These are phyloP conservation scores for Spizellomyces punctatus DNA, from an alignment of 192 early-diverging fungal genomes.

Conservation along the genomic window DNA sequence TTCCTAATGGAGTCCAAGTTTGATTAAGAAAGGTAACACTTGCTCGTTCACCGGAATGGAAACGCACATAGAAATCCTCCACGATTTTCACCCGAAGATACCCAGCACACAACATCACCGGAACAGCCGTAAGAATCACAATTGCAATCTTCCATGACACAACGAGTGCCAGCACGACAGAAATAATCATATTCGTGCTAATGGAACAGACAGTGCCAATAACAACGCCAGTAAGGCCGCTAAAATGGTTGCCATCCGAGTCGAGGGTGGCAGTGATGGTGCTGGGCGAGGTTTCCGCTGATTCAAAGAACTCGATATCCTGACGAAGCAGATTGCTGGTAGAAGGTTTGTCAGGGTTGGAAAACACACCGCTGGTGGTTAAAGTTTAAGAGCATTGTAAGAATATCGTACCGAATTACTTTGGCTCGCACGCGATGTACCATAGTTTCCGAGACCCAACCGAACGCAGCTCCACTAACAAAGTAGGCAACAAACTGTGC, in stretches of 20 bases:
- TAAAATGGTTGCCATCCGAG: slow-evolving; percentile 64
- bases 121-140: slow-evolving; percentile 65
- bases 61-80: not conserved
- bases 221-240: slow-evolving; percentile 55
- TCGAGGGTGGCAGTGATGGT: slow-evolving; percentile 76
- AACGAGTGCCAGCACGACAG: slow-evolving; percentile 65
- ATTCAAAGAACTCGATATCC: slow-evolving; percentile 34
- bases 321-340: too few species aligned
- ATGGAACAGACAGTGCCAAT: slow-evolving; percentile 56
- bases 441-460: too few species aligned
- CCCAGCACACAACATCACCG: slow-evolving; percentile 63
- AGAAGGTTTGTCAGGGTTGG: too few species aligned
- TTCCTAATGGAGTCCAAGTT: slow-evolving; percentile 20
- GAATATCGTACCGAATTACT: too few species aligned
- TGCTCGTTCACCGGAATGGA: not conserved
- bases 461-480: not conserved
- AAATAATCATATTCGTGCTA: slow-evolving; percentile 39
- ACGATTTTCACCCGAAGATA: slow-evolving; percentile 61
- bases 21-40: too few species aligned
- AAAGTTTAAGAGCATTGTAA: too few species aligned
- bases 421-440: too few species aligned
- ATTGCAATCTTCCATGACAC: slow-evolving; percentile 79
- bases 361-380: too few species aligned
- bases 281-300: slow-evolving; percentile 65
- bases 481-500: not conserved